These are phyloP conservation scores for Yamagishiella unicocca DNA, from an alignment of 139 green algal species.

Conservation along the genomic window DNA sequence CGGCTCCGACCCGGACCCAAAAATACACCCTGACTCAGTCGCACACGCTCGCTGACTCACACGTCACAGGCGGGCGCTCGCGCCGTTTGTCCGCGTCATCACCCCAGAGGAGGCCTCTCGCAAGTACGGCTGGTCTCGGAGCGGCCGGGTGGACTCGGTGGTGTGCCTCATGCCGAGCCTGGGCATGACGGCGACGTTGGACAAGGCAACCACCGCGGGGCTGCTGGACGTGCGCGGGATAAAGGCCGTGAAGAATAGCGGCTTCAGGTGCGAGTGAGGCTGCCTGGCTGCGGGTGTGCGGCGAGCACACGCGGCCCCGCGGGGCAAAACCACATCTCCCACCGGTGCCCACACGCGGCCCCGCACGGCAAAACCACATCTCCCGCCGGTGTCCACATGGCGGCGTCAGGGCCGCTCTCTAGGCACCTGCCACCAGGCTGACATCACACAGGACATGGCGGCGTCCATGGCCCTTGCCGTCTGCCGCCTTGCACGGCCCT, in stretches of 20 bases:
- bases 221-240: neutral
- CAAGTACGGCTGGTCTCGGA: neutral
- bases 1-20: too few species aligned
- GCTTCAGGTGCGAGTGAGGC: constrained; percentile 10
- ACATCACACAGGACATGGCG: neutral
- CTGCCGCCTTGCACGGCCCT: neutral
- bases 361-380: too few species aligned
- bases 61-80: too few species aligned
- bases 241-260: neutral
- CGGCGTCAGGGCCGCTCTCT: neutral
- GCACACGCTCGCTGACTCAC: too few species aligned
- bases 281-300: neutral
- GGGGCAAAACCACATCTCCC: too few species aligned
- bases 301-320: too few species aligned
- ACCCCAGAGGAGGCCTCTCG: too few species aligned
- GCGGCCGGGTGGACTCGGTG: neutral
- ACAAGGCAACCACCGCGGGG: neutral
- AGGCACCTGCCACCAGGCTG: neutral
- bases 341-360: too few species aligned
- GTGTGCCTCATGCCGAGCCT: neutral
- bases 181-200: neutral
- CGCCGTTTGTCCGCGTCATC: too few species aligned
- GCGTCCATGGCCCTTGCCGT: neutral
- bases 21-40: too few species aligned
- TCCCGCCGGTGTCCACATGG: neutral